Conservation (phyloP, 345 rosid species). For the Pseudoturritis turrita region DNA sequence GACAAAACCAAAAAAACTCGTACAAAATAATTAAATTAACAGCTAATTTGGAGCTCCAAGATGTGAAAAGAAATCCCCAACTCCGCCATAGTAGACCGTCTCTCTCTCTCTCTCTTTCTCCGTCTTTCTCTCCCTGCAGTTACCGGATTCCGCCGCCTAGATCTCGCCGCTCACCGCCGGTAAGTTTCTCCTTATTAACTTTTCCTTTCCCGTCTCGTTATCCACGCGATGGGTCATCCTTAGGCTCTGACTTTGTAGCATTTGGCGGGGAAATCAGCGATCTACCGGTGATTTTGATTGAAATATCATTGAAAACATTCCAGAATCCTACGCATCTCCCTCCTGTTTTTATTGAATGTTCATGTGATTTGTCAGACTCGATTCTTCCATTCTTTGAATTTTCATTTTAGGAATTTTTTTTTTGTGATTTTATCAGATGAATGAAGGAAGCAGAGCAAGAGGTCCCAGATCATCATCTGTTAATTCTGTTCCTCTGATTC, state of each 20-base stretch:
- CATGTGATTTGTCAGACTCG: conserved; percentile 20
- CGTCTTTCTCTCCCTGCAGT: conserved; percentile 20
- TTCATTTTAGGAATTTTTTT: background rate
- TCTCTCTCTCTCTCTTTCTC: conserved; percentile 1
- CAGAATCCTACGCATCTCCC: background rate
- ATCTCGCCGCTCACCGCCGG: conserved; percentile 24
- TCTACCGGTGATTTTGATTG: background rate
- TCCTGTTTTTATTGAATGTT: background rate
- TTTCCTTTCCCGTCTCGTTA: background rate
- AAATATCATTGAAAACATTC: background rate
- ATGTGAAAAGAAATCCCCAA: background rate
- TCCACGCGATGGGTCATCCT: background rate
- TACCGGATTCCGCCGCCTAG: conserved; percentile 29
- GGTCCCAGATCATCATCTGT: conserved; percentile 56
- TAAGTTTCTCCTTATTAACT: background rate
- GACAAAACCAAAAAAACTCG: no score
- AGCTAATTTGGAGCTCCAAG: conserved; percentile 14
- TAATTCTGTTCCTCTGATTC: conserved; percentile 65
- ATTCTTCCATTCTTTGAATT: background rate
- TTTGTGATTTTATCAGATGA: conserved; percentile 45
- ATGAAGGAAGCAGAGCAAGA: conserved; percentile 45
- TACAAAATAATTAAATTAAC: background rate
- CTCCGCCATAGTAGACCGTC: conserved; percentile 21
- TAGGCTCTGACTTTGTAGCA: background rate
- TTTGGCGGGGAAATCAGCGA: conserved; percentile 8